A percentile compares a stretch with the other conserved stretches of the same genome.
Evolutionary conservation across 768 basidiomycete species (phyloP).

Genomic region (Amanita pseudoporphyria): DNA sequence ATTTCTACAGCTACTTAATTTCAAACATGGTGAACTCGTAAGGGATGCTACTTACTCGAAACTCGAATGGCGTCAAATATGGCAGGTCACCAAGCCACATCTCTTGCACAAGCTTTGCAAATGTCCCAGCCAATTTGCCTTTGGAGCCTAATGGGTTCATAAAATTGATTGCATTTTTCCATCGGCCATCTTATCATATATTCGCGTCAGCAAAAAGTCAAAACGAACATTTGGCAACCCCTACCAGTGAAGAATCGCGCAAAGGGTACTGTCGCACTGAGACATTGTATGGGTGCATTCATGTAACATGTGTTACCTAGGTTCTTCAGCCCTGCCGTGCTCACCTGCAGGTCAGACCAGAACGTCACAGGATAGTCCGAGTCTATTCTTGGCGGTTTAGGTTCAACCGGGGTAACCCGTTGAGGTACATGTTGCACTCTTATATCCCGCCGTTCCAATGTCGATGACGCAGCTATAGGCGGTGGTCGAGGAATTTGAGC

Average conservation of each 20-base stretch:
- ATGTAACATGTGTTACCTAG: conserved; percentile 97
- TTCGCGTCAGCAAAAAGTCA: conserved; percentile 9
- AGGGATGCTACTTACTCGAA: conserved; percentile 50
- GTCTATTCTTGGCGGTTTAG: conserved; percentile 55
- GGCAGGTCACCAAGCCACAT: conserved; percentile 85
- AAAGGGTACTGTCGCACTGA: conserved; percentile 92
- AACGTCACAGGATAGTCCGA: conserved; percentile 78
- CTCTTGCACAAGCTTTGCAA: conserved; percentile 73
- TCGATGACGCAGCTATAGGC: conserved; percentile 62
- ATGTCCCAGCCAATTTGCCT: conserved; percentile 72
- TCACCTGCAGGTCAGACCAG: conserved; percentile 76
- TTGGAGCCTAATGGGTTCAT: conserved; percentile 82
- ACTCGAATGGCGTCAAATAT: conserved; percentile 72
- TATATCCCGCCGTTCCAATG: conserved; percentile 68
- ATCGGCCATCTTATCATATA: conserved; percentile 51
- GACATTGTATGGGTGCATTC: conserved; percentile 96
- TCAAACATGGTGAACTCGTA: background rate
- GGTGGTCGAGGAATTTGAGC: conserved; percentile 64
- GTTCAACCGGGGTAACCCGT: conserved; percentile 24
- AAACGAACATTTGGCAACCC: conserved; percentile 12
- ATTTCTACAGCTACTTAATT: conserved; percentile 20
- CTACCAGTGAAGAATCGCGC: conserved; percentile 85
- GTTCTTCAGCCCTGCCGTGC: conserved; percentile 85
- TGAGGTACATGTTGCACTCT: conserved; percentile 31
- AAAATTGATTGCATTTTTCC: conserved; percentile 78